Evolutionary conservation across 805 yeast species (phyloP).

Genomic region (Monosporozyma aquatica): DNA sequence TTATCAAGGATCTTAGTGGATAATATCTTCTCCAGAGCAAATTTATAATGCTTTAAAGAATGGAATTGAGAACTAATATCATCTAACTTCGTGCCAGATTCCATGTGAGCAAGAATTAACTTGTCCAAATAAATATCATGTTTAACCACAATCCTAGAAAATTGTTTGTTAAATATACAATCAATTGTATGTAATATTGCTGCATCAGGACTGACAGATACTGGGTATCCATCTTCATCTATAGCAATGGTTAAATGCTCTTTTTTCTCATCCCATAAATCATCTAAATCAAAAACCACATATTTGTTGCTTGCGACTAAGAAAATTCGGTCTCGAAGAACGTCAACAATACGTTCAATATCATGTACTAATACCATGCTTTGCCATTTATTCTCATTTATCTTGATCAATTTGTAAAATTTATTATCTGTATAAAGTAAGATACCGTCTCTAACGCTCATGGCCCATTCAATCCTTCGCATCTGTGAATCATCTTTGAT

Average conservation of each 20-base stretch:
- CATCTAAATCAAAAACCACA: slow-evolving; percentile 14
- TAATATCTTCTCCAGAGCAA: slow-evolving; percentile 29
- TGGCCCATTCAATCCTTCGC: slow-evolving; percentile 20
- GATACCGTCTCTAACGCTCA: slow-evolving; percentile 19
- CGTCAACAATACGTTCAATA: slow-evolving; percentile 26
- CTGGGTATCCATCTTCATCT: slow-evolving; percentile 25
- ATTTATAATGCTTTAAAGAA: slow-evolving; percentile 24
- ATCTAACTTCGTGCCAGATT: slow-evolving; percentile 8
- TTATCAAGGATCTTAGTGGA: slow-evolving; percentile 20
- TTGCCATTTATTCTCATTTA: slow-evolving; percentile 14
- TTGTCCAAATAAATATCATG: slow-evolving; percentile 28
- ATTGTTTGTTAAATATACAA: slow-evolving; percentile 14
- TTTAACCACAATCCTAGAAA: slow-evolving; percentile 15
- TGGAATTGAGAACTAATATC: slow-evolving; percentile 19
- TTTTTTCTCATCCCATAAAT: slow-evolving; percentile 18
- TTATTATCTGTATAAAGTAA: slow-evolving; percentile 15
- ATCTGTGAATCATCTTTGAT: slow-evolving; percentile 6
- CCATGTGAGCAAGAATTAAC: slow-evolving; percentile 16
- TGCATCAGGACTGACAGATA: slow-evolving; percentile 22
- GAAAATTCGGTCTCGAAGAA: slow-evolving; percentile 17
- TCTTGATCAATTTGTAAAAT: slow-evolving; percentile 13
- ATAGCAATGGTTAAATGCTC: slow-evolving; percentile 13
- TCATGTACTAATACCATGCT: slow-evolving; percentile 12
- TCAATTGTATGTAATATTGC: slow-evolving; percentile 25
- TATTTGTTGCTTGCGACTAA: slow-evolving; percentile 15